phyloP scores from a whole-genome alignment of 805 yeast species.

The Saturnispora bothae region DNA sequence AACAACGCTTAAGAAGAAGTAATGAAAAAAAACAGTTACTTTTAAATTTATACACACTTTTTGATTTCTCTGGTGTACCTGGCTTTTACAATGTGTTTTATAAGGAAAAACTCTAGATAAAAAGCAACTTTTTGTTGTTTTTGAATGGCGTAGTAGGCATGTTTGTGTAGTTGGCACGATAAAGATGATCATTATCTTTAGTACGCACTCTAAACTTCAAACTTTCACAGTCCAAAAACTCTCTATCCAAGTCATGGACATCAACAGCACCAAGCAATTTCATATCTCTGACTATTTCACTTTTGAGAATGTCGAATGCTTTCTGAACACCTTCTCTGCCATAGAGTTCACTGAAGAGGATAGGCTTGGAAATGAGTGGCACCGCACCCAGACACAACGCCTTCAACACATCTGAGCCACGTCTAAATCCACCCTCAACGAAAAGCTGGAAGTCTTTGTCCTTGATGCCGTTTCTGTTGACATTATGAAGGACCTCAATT shows the following conservation, averaged over 20 bases:
- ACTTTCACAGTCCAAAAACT: slow-evolving; percentile 35
- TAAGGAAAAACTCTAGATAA: slow-evolving; percentile 7
- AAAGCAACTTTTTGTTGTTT: slow-evolving; percentile 6
- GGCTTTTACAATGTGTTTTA: too few species aligned
- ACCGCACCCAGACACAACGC: slow-evolving; percentile 35
- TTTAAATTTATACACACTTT: too few species aligned
- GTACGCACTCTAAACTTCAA: slow-evolving; percentile 40
- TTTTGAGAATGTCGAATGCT: slow-evolving; percentile 35
- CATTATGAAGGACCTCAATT: slow-evolving; percentile 49
- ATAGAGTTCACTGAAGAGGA: slow-evolving; percentile 66
- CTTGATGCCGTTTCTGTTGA: slow-evolving; percentile 31
- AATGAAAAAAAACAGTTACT: too few species aligned
- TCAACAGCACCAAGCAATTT: slow-evolving; percentile 47
- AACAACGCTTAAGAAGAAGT: too few species aligned
- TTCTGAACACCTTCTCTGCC: slow-evolving; percentile 61
- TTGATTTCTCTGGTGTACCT: too few species aligned
- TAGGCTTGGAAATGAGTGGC: slow-evolving; percentile 68
- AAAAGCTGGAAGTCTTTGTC: slow-evolving; percentile 41
- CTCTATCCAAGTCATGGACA: slow-evolving; percentile 34
- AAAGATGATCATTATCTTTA: slow-evolving; percentile 54
- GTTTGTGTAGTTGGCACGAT: slow-evolving; percentile 30
- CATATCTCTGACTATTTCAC: slow-evolving; percentile 51
- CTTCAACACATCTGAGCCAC: slow-evolving; percentile 35
- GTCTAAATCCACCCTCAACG: slow-evolving; percentile 35
- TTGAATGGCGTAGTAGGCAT: slow-evolving; percentile 25